Evolutionary conservation across 495 filamentous ascomycete genomes (phyloP).

Genomic region (Aspergillus saccharolyticus): DNA sequence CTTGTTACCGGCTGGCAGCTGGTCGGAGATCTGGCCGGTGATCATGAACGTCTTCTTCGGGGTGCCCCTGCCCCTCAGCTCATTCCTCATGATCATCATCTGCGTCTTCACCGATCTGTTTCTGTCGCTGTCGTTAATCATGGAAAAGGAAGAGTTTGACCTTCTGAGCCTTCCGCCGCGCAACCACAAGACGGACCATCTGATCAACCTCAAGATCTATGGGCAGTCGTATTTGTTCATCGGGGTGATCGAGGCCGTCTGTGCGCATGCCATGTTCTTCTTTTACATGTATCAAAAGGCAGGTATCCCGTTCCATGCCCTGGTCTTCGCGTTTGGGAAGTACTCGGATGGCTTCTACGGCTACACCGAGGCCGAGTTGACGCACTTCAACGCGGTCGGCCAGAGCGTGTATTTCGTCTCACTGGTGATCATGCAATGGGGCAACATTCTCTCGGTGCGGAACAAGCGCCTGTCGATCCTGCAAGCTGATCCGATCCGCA

Average conservation of each 20-base stretch:
- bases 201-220: constrained; percentile 49
- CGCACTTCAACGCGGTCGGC: constrained; percentile 45
- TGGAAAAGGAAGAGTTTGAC: constrained; percentile 67
- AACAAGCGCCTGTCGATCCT: constrained; percentile 47
- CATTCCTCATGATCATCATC: constrained; percentile 69
- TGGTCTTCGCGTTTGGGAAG: constrained; percentile 44
- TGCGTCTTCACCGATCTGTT: constrained; percentile 63
- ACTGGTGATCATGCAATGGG: constrained; percentile 56
- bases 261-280: constrained; percentile 49
- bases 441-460: constrained; percentile 45
- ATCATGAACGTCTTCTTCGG: constrained; percentile 69
- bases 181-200: constrained; percentile 54
- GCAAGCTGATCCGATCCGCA: constrained; percentile 47
- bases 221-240: constrained; percentile 48
- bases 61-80: constrained; percentile 59
- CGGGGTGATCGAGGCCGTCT: constrained; percentile 44
- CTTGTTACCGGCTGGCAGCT: constrained; percentile 60
- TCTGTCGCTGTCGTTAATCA: constrained; percentile 59
- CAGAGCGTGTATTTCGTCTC: constrained; percentile 68
- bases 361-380: constrained; percentile 37
- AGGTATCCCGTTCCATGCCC: constrained; percentile 38
- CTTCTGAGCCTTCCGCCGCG: constrained; percentile 60
- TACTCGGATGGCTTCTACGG: constrained; percentile 46
- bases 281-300: constrained; percentile 43
- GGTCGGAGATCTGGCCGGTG: constrained; percentile 73